Evolutionary conservation across 1,139 yeast species (phyloP).

Genomic region (Kodamaea fungicola): DNA sequence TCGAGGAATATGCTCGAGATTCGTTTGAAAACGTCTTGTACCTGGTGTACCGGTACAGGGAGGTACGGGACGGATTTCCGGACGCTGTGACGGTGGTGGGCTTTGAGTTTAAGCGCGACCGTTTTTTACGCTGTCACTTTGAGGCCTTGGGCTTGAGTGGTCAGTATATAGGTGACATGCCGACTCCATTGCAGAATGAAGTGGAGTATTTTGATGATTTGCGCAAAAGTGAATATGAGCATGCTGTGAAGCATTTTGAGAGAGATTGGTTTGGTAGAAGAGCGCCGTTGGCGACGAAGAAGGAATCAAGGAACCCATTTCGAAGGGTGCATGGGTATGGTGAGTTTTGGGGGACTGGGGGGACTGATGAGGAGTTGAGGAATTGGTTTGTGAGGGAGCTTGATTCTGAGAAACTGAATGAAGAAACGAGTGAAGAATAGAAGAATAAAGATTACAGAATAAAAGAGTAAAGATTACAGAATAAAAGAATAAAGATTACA

Average conservation of each 20-base stretch:
- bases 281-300: conserved; percentile 38
- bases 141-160: conserved; percentile 31
- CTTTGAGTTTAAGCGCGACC: conserved; percentile 62
- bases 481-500: no score
- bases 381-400: not conserved
- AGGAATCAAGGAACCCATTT: conserved; percentile 60
- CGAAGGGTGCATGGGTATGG: conserved; percentile 42
- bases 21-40: conserved; percentile 76
- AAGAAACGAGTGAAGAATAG: no score
- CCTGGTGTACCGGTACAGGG: conserved; percentile 56
- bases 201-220: conserved; percentile 42
- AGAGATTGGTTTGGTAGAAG: conserved; percentile 61
- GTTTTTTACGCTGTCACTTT: conserved; percentile 60
- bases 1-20: conserved; percentile 76
- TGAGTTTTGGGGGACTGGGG: conserved; percentile 16
- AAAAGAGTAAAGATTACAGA: no score
- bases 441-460: no score
- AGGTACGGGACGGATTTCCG: conserved; percentile 49
- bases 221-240: conserved; percentile 42
- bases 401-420: no score
- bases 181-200: conserved; percentile 25
- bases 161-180: conserved; percentile 61
- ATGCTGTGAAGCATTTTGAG: conserved; percentile 56
- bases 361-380: conserved; percentile 14
- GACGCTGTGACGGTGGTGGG: conserved; percentile 56